These are phyloP conservation scores for Hemerocallis citrina DNA, from an alignment of 106 monocot genomes.

Conservation along the genomic window DNA sequence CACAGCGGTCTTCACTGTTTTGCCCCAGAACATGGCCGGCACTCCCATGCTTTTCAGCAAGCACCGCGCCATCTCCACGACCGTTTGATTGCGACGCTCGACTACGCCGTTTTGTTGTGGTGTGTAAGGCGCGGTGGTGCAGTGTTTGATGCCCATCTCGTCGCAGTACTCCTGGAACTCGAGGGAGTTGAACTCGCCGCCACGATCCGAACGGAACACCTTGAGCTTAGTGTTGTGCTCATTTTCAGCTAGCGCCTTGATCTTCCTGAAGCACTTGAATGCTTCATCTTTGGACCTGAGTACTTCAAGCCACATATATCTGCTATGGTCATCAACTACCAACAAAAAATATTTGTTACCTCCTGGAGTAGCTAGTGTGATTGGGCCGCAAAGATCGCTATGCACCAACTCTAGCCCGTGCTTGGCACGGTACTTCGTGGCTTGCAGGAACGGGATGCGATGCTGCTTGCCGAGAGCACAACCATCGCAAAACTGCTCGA, in stretches of 20 bases:
- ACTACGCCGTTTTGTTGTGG: slow-evolving; percentile 21
- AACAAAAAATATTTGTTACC: slow-evolving; percentile 18
- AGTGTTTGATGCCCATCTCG: background rate
- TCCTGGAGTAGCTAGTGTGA: background rate
- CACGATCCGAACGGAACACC: background rate
- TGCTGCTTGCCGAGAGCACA: slow-evolving; percentile 5
- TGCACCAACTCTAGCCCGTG: slow-evolving; percentile 1
- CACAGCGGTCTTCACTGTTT: background rate
- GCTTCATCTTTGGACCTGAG: slow-evolving; percentile 1
- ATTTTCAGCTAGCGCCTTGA: slow-evolving; percentile 6
- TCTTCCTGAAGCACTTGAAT: background rate
- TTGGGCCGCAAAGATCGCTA: slow-evolving; percentile 14
- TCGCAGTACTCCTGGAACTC: slow-evolving; percentile 2
- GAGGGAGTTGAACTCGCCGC: background rate
- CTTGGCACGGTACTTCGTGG: background rate
- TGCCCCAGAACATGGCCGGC: slow-evolving; percentile 8
- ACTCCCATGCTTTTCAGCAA: slow-evolving; percentile 7
- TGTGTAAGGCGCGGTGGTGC: background rate
- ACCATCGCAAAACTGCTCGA: background rate
- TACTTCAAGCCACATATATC: slow-evolving; percentile 16
- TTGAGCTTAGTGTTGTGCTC: background rate
- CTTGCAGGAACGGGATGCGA: background rate
- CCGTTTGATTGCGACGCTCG: slow-evolving; percentile 11
- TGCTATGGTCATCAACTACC: slow-evolving; percentile 13
- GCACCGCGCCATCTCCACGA: slow-evolving; percentile 8